A percentile compares a stretch with the other conserved stretches of the same genome.
Conservation (phyloP, 768 basidiomycete genomes). For the Trametes coccinea region DNA sequence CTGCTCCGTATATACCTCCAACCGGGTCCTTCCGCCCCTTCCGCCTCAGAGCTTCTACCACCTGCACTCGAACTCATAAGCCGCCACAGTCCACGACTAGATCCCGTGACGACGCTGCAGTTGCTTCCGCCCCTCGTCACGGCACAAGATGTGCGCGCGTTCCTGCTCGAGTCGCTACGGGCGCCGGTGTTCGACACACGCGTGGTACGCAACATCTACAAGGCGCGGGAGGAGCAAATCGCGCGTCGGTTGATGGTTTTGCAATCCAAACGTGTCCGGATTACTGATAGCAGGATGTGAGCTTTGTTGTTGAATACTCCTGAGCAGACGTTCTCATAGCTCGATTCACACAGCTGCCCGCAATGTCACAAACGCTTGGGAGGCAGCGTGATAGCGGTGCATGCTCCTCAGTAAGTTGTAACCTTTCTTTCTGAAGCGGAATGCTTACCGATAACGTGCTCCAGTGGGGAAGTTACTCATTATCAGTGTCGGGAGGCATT, state of each 20-base stretch:
- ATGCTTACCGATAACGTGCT: background rate
- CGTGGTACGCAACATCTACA: slow-evolving; percentile 68
- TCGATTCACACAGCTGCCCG: slow-evolving; percentile 71
- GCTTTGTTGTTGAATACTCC: slow-evolving; percentile 31
- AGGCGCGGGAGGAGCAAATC: slow-evolving; percentile 77
- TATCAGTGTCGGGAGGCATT: slow-evolving; percentile 93
- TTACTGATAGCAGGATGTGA: slow-evolving; percentile 91
- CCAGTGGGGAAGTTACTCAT: slow-evolving; percentile 93
- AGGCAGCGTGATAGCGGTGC: slow-evolving; percentile 91
- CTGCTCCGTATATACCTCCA: slow-evolving; percentile 87
- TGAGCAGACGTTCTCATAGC: no score
- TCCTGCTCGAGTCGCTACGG: slow-evolving; percentile 71
- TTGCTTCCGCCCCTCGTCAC: slow-evolving; percentile 90
- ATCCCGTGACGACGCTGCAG: slow-evolving; percentile 78
- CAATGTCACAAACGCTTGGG: slow-evolving; percentile 95
- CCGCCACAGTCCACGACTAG: slow-evolving; percentile 79
- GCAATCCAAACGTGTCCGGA: slow-evolving; percentile 80
- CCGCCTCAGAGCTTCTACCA: slow-evolving; percentile 56
- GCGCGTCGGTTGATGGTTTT: slow-evolving; percentile 71
- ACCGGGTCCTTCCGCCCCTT: slow-evolving; percentile 60
- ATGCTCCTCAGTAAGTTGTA: slow-evolving; percentile 71
- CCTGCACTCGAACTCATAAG: slow-evolving; percentile 90
- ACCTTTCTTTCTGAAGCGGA: background rate
- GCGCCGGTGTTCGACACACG: slow-evolving; percentile 67
- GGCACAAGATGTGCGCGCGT: slow-evolving; percentile 74